A percentile compares a stretch with the other conserved stretches of the same genome.
Conservation (phyloP, 441 rosid species). For the Brassica balearica region DNA sequence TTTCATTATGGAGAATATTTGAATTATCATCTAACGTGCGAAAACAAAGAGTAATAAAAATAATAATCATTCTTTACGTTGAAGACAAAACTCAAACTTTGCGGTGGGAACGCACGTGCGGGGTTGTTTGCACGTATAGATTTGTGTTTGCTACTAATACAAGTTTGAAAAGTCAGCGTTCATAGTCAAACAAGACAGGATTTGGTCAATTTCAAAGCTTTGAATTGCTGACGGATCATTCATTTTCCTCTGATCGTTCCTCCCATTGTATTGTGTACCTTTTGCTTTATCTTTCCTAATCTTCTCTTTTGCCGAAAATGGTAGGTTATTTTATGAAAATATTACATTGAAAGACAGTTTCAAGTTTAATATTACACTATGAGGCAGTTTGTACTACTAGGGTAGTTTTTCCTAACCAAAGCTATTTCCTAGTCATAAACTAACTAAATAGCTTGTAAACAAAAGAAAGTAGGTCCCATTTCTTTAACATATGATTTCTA, state of each 20-base stretch:
- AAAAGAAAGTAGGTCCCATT: no score
- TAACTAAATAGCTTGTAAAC: no score
- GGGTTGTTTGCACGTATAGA: conserved; percentile 9
- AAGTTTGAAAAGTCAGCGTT: conserved; percentile 4
- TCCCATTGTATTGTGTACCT: neutral
- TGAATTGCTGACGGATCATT: neutral
- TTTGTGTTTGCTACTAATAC: neutral
- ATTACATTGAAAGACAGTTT: no score
- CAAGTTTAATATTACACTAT: no score
- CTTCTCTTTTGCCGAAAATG: neutral
- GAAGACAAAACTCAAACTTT: neutral
- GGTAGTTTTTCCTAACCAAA: no score
- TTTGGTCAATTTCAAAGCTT: conserved; percentile 3
- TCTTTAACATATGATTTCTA: no score
- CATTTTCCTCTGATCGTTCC: neutral
- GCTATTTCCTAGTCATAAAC: no score
- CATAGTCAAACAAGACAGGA: neutral
- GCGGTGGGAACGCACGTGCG: conserved; percentile 10
- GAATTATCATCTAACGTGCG: neutral
- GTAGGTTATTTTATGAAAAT: neutral
- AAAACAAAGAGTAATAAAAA: neutral
- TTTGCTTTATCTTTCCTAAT: neutral
- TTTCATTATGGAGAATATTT: neutral
- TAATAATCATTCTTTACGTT: neutral
- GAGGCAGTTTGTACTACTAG: no score